Evolutionary conservation across 2,329 filamentous ascomycete species (phyloP), one percentile per base, ranked within the genome.

Genomic region (Fusarium poae): DNA sequence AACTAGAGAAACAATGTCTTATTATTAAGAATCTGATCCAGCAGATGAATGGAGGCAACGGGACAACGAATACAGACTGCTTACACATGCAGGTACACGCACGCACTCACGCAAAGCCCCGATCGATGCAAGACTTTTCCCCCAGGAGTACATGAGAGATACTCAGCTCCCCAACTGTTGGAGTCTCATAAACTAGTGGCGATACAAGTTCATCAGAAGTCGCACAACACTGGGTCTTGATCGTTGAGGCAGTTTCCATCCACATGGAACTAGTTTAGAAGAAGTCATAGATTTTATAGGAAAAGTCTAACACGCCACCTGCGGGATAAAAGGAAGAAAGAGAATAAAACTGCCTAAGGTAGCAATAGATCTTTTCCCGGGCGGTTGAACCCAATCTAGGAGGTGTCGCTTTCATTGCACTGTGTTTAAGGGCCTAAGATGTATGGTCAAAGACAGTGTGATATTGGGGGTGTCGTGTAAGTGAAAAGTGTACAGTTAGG

Each of bases 81-180:
- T 43, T 63, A 51, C 44, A 60, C 48, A 65, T 70, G 59, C 57
- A 67, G 59, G 57, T 66, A 65, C 62, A 52, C 59, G 54, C 51
- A 57, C 40, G 21, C 55, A 58, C 55, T 30, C 43, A 30, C 53
- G 34, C 44, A 25, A 53, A 37, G 48, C 39, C 37, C 30, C 21
- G 32, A 43, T 64, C 49, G 23, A 58, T 40, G 34, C 34, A 51
- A 43, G 37, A 40, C 50, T 57, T 53, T 52, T 43, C 23, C 23
- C 23, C 32, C 16, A 49, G 4, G n/a, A 45, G 48, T 44, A 67
- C 65, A 34, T 49, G n/a, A 27, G 49, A n/a, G 42, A 55, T 68
- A 65, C 66, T 35, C 32, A 12, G 10, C 2, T 10, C n/a, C 16
- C 27, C 6, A 16, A 34, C 7, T 46, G 12, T 40, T 25, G 30